These are phyloP conservation scores for Neurospora sp. DNA, from an alignment of 495 filamentous ascomycete species.

Conservation along the genomic window DNA sequence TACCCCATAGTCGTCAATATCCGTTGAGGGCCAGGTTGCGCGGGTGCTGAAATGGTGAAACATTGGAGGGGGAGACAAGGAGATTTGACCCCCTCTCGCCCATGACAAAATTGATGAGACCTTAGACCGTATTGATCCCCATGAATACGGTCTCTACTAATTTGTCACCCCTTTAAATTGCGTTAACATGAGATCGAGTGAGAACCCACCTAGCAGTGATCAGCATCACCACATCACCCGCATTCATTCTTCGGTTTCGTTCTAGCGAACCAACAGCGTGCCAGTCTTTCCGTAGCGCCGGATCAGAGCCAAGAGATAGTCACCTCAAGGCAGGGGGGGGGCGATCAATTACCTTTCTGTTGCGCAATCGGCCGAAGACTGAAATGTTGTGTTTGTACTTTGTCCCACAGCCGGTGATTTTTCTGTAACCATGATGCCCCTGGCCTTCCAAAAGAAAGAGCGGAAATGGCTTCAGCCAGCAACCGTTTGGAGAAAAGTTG, in stretches of 20 bases:
- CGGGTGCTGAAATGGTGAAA: background rate
- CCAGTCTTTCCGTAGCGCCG: background rate
- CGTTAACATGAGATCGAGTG: conserved; percentile 6
- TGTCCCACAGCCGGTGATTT: background rate
- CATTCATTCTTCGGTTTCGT: background rate
- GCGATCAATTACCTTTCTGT: background rate
- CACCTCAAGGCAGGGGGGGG: background rate
- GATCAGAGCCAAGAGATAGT: background rate
- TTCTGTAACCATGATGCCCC: background rate
- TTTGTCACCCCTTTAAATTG: background rate
- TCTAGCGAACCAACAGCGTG: background rate
- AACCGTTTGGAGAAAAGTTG: background rate
- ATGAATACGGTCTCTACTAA: no score
- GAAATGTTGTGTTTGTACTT: background rate
- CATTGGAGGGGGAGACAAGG: background rate
- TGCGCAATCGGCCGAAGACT: background rate
- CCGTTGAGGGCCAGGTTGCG: background rate
- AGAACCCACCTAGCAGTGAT: conserved; percentile 4
- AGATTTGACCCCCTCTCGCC: background rate
- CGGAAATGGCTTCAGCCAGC: background rate
- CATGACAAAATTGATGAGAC: no score
- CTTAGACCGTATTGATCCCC: no score
- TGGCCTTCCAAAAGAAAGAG: background rate
- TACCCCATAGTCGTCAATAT: background rate
- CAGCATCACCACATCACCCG: background rate